Evolutionary conservation across 2,329 filamentous ascomycete species (phyloP).

Genomic region (Xylaria sp.): DNA sequence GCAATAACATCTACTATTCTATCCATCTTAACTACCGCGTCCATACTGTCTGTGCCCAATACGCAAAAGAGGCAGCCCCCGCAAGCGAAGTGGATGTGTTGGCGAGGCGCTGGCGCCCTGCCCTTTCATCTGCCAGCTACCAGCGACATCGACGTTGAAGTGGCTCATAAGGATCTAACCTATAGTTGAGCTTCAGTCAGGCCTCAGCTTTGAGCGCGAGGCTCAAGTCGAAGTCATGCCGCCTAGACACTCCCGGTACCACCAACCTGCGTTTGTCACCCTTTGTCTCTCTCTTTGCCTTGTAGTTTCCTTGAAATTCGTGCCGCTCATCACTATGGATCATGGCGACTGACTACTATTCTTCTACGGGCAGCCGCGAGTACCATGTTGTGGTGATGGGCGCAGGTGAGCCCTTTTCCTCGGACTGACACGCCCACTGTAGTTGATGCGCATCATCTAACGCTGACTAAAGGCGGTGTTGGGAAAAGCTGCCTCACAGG

Average conservation of each 20-base stretch:
- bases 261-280: conserved; percentile 50
- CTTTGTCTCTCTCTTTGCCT: conserved; percentile 22
- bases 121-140: conserved; percentile 6
- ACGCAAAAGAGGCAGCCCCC: conserved; percentile 14
- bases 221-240: conserved; percentile 44
- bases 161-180: conserved; percentile 36
- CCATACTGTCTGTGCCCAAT: background rate
- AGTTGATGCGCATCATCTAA: conserved; percentile 28
- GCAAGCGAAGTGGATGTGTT: conserved; percentile 20
- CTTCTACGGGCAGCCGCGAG: conserved; percentile 68
- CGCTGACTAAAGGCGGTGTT: conserved; percentile 73
- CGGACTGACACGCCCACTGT: conserved; percentile 9
- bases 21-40: conserved; percentile 6
- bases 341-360: conserved; percentile 43
- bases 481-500: conserved; percentile 93
- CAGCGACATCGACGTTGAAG: conserved; percentile 24
- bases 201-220: conserved; percentile 35
- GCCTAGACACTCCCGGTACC: conserved; percentile 46
- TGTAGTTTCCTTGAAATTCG: background rate
- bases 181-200: conserved; percentile 23
- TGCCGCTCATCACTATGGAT: conserved; percentile 21
- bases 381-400: conserved; percentile 86
- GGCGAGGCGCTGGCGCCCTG: conserved; percentile 35
- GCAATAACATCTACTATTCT: conserved; percentile 9
- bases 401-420: conserved; percentile 67